Conservation (phyloP, 2,329 filamentous ascomycete genomes). For the Hypocrella siamensis region DNA sequence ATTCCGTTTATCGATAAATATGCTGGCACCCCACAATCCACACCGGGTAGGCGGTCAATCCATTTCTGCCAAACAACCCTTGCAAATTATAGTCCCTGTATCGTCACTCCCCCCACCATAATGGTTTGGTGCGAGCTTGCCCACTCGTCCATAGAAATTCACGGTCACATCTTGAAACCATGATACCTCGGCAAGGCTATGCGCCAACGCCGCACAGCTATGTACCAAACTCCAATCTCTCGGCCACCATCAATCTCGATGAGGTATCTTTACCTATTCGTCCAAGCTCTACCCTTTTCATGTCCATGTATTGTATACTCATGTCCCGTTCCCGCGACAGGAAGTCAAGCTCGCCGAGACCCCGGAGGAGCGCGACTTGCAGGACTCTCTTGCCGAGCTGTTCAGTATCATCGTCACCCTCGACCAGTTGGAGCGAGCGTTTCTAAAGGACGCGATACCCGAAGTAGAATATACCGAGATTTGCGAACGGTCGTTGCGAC, state of each 20-base stretch:
- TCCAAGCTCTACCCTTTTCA: background rate
- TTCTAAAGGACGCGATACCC: constrained; percentile 84
- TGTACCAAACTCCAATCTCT: constrained; percentile 67
- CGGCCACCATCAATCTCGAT: constrained; percentile 84
- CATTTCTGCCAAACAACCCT: too few species aligned
- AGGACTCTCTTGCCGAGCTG: constrained; percentile 90
- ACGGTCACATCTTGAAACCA: constrained; percentile 19
- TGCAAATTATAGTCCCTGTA: too few species aligned
- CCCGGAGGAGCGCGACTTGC: constrained; percentile 76
- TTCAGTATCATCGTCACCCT: constrained; percentile 96
- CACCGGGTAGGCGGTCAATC: too few species aligned
- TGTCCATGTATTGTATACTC: too few species aligned
- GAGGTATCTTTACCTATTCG: constrained; percentile 44
- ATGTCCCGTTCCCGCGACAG: too few species aligned
- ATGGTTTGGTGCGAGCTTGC: background rate
- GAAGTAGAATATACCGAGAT: constrained; percentile 93
- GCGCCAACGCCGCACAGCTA: constrained; percentile 86
- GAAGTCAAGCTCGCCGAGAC: constrained; percentile 87
- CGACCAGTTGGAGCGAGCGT: constrained; percentile 91
- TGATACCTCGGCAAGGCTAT: constrained; percentile 54
- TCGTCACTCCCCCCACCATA: too few species aligned
- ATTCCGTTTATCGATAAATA: too few species aligned
- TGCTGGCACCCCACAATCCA: too few species aligned
- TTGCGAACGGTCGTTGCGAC: constrained; percentile 82
- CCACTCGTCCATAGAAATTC: constrained; percentile 3